Conservation (phyloP, 139 green algal species). For the Chlamydomonas sphaeroides region DNA sequence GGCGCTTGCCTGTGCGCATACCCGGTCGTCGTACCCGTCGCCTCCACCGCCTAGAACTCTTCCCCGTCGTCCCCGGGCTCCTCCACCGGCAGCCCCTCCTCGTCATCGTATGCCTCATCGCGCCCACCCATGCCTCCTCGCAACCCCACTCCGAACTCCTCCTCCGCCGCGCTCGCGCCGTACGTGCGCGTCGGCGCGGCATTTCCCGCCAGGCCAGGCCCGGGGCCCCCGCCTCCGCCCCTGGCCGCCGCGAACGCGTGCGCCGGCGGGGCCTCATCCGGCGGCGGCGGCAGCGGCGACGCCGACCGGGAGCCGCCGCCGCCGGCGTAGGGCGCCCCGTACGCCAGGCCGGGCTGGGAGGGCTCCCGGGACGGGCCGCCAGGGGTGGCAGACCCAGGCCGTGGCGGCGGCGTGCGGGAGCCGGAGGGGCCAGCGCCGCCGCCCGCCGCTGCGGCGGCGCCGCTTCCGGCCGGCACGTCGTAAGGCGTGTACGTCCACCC, state of each 20-base stretch:
- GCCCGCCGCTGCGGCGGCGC: background rate
- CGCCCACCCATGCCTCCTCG: no score
- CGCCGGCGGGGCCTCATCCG: background rate
- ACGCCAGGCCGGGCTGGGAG: background rate
- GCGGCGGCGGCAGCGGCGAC: background rate
- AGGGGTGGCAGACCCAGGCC: background rate
- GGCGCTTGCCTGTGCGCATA: no score
- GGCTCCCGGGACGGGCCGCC: background rate
- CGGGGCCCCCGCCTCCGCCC: background rate
- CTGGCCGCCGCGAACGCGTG: background rate
- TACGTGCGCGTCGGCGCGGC: background rate
- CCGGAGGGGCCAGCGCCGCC: no score
- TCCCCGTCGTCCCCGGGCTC: background rate
- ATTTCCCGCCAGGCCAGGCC: background rate
- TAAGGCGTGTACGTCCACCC: constrained; percentile 38
- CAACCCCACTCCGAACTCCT: no score
- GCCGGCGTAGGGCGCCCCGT: background rate
- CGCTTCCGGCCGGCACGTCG: background rate
- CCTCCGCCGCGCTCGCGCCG: background rate
- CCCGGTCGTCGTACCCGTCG: no score
- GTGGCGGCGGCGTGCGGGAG: no score
- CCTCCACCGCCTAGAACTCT: background rate
- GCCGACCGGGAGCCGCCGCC: background rate
- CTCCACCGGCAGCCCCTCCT: background rate
- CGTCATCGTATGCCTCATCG: no score